Evolutionary conservation across 1,139 yeast genomes (phyloP), one percentile per base, ranked within the genome.

Genomic region (Geotrichum carabidarum): DNA sequence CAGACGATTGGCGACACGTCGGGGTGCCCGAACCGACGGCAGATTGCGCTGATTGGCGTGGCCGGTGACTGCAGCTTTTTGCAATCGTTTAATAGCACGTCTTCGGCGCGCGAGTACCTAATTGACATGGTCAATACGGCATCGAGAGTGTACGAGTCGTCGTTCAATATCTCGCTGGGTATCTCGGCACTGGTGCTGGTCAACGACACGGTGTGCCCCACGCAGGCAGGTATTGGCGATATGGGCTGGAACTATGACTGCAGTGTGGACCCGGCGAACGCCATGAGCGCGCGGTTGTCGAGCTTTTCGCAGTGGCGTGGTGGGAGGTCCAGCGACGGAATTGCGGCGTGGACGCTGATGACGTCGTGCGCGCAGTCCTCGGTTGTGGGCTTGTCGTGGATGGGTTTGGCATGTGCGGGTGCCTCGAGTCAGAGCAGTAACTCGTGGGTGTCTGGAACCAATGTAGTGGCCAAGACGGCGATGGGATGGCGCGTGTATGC

Each of bases 301-400:
- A 54, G 55, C 12, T 65, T 73, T 53, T 64, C 74, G 1, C 36
- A 57, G 30, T 73, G 76, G 76, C 58, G 76, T 38, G 70, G 71
- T 4, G 48, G 49, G 7, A 54, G 67, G 0, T 54, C 63, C 12
- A 57, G 59, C 30, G 75, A 72, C 49, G 68, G 69, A 3, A 58
- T 69, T 43, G 75, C 75, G 0, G 65, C 71, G 9, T 73, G 77
- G 77, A 59, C 71, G 4, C 59, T 73, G 42, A 55, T 73, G 49
- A 72, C 76, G 0, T 57, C 63, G 8, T 72, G 76, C 54, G 56
- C 66, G 1, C 66, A 69, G 40, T 70, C 69, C 2, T 62, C 70
- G 0, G 68, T 71, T 7, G 74, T 73, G 7, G 77, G 77, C 0
- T 62, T 73, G 1, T 68, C 76, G 1, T 73, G 76, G 76, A 65